Base-by-base conservation (phyloP, 2,329 filamentous ascomycete genomes). In the Aspergillus udagawae region DNA sequence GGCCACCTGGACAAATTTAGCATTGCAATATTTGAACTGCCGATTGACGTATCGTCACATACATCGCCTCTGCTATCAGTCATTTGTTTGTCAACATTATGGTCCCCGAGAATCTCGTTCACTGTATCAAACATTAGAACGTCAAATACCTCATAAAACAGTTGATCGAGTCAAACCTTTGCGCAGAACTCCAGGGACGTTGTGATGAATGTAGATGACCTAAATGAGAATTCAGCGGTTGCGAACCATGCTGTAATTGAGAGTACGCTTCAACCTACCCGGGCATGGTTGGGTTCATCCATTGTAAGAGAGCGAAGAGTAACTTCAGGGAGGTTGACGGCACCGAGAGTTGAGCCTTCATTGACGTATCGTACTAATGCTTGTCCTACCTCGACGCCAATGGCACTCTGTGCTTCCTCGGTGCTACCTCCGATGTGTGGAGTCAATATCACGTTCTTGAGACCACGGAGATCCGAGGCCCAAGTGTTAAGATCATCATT, bases 61-160 rank as follows among this genome's bases (percentile, higher is more conserved):
- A 90, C 88, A 73, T 97, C 93, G 65, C 92, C 93, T 79, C 88
- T 89, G 77, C 90, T 96, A 75, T 97, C 94, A 52, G 91, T 94
- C 80, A 95, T 97, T 78, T 99, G 94, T 82, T 97, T 97, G 79
- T 97, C 93, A 66, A 99, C 92, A 75, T 99, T 99, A 81, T 99
- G 92, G 69, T 95, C 87, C 47, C 89, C 90, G 50, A 99, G 83
- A 61, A 97, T 91, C 70, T 94, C 90, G 81, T 99, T 99, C 64
- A 99, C 94, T 87, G 61, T 23, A 25, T 50, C 29, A 5, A 4
- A 32, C 21, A 50, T 70, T 59, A 69, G 60, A 56, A 54, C 51
- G 49, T 58, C 58, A 21, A 58, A 10, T 4, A 17, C 45, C 21
- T 28, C 8, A 38, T 14, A 38, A 20, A 14, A n/a, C 9, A 2